Conservation (phyloP, 176 grass and related monocot species). For the Musa beccarii region DNA sequence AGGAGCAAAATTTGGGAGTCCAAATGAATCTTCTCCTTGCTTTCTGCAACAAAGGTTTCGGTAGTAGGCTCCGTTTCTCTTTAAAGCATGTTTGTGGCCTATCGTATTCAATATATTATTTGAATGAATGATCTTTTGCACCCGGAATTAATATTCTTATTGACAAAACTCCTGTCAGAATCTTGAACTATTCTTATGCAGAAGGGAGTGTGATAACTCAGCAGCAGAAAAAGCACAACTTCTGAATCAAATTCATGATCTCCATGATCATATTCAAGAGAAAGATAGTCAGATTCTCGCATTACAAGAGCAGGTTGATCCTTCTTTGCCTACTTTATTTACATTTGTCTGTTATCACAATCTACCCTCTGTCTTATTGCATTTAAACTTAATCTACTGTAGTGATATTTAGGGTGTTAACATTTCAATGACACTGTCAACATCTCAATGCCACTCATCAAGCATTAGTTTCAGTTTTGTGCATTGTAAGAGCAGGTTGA, state of each 20-base stretch:
- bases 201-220: constrained; percentile 87
- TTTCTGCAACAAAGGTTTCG: too few relatives aligned
- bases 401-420: background rate
- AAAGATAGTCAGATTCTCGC: constrained; percentile 78
- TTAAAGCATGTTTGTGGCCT: too few relatives aligned
- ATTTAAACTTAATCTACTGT: background rate
- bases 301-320: constrained; percentile 82
- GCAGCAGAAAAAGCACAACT: constrained; percentile 85
- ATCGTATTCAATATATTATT: too few relatives aligned
- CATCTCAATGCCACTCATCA: too few relatives aligned
- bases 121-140: constrained; percentile 1
- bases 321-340: background rate
- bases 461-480: too few relatives aligned
- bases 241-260: constrained; percentile 83
- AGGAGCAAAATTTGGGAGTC: too few relatives aligned
- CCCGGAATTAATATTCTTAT: background rate
- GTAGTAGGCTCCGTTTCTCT: too few relatives aligned
- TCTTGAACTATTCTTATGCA: constrained; percentile 28
- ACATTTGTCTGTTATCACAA: background rate
- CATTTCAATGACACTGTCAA: too few relatives aligned
- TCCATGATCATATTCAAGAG: constrained; percentile 73
- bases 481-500: too few relatives aligned
- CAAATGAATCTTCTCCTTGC: too few relatives aligned
- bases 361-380: background rate
- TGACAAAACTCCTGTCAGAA: background rate